Conservation (phyloP, 768 basidiomycete genomes). For the Mycena rebaudengoi region DNA sequence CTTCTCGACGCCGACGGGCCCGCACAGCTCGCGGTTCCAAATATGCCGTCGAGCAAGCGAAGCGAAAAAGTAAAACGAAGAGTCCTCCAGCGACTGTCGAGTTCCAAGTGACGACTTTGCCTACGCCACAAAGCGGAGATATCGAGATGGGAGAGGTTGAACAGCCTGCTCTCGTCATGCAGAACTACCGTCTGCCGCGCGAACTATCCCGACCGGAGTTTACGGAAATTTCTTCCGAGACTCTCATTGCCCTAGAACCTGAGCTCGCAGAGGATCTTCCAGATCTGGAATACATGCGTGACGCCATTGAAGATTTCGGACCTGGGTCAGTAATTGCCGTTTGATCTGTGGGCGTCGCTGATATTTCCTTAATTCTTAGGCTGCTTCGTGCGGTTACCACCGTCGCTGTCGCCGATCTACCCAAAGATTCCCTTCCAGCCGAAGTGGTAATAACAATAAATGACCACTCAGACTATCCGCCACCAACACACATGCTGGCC, state of each 20-base stretch:
- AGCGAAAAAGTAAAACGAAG: slow-evolving; percentile 14
- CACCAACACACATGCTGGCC: slow-evolving; percentile 46
- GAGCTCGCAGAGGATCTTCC: slow-evolving; percentile 46
- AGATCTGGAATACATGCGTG: slow-evolving; percentile 54
- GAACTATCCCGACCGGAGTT: slow-evolving; percentile 54
- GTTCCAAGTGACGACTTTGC: slow-evolving; percentile 26
- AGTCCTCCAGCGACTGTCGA: slow-evolving; percentile 1
- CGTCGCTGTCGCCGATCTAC: slow-evolving; percentile 42
- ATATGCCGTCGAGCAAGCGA: not conserved
- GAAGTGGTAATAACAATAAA: slow-evolving; percentile 53
- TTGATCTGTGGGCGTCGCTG: not conserved
- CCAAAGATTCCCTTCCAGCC: slow-evolving; percentile 47
- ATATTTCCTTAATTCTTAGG: slow-evolving; percentile 37
- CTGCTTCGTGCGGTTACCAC: slow-evolving; percentile 49
- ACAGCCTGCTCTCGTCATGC: slow-evolving; percentile 7
- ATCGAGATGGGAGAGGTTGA: slow-evolving; percentile 33
- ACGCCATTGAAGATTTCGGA: slow-evolving; percentile 52
- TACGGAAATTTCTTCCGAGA: slow-evolving; percentile 46
- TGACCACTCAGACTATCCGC: slow-evolving; percentile 24
- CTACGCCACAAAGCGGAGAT: slow-evolving; percentile 15
- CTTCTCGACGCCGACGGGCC: not conserved
- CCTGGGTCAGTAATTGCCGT: slow-evolving; percentile 42
- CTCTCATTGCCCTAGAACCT: slow-evolving; percentile 53
- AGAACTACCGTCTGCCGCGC: slow-evolving; percentile 53
- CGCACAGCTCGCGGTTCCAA: slow-evolving; percentile 10